Evolutionary conservation across 2,329 filamentous ascomycete species (phyloP), one percentile per base, ranked within the genome.

Genomic region (Metarhizium brunneum): DNA sequence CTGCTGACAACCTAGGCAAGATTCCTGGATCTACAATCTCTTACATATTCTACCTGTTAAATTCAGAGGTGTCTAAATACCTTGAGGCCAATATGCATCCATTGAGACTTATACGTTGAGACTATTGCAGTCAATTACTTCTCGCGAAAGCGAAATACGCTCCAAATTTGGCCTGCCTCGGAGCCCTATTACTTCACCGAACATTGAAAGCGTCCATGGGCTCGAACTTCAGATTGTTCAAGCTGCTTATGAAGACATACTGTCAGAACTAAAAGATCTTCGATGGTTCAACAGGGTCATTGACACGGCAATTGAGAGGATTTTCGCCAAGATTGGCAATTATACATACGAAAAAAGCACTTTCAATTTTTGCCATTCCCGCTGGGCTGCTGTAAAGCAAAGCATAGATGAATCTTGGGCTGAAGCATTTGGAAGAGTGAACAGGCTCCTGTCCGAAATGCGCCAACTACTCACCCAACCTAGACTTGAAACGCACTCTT

Each of bases 141-240:
- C n/a, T 7, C 47, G 45, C 29, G 52, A 57, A 50, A 50, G 13
- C 18, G 49, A 57, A 52, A 2, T 53, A 4, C 50, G 53, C 25
- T 14, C n/a, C 30, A 35, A 20, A 16, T 57, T 55, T 38, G 48
- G 25, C 32, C 43, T 52, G 4, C 54, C 50, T 43, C 13, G 35
- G 35, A 48, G 1, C 38, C 50, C 54, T 32, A 25, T 25, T 20
- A 16, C 54, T 18, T 36, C 43, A 32, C 49, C 50, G 5, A 50
- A 43, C 32, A 56, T 56, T 25, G 45, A 51, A 25, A 43, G 18
- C 35, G 51, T 40, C 25, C 20, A 56, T 7, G 51, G 20, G 45
- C 45, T 36, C 18, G 52, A 50, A 40, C 30, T 56, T 40, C 18
- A 20, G 29, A 10, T 51, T 18, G 36, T 53, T 56, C 14, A 6